Conservation (phyloP, 2,329 filamentous ascomycete species). For the Nothopassalora personata region DNA sequence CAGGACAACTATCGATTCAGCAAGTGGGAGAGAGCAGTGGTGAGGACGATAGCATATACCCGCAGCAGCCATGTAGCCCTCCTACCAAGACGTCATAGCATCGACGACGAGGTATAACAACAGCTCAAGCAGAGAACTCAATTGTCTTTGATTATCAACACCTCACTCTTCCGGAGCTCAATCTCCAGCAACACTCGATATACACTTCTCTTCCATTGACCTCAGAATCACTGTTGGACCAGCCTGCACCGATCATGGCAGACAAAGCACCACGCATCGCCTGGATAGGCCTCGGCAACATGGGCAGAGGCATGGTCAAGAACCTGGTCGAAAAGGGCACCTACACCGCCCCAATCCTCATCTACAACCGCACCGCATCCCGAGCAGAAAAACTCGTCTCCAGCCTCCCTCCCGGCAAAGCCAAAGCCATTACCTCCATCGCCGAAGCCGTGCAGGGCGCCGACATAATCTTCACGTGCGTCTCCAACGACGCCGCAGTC, state of each 20-base stretch:
- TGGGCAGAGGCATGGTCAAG: constrained; percentile 78
- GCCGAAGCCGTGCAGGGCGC: constrained; percentile 61
- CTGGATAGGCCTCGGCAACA: constrained; percentile 83
- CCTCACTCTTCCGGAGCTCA: too few relatives aligned
- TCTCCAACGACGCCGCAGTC: constrained; percentile 72
- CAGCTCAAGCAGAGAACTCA: neutral
- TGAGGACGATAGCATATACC: neutral
- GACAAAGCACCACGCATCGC: constrained; percentile 44
- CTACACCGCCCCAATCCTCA: constrained; percentile 63
- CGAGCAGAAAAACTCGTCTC: constrained; percentile 60
- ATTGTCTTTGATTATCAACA: neutral
- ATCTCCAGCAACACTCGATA: neutral
- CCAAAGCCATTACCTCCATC: constrained; percentile 59
- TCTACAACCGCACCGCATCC: constrained; percentile 73
- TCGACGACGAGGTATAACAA: neutral
- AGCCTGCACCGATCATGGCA: constrained; percentile 7
- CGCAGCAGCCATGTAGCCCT: neutral
- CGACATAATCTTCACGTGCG: constrained; percentile 76
- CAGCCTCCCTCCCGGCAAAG: constrained; percentile 56
- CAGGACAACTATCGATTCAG: neutral
- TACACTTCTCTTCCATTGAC: neutral
- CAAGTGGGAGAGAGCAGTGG: neutral
- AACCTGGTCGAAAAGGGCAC: constrained; percentile 75
- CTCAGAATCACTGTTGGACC: neutral
- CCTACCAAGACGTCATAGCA: neutral